Evolutionary conservation across 495 filamentous ascomycete genomes (phyloP), one percentile per base, ranked within the genome.

Genomic region (Xylaria venustula): DNA sequence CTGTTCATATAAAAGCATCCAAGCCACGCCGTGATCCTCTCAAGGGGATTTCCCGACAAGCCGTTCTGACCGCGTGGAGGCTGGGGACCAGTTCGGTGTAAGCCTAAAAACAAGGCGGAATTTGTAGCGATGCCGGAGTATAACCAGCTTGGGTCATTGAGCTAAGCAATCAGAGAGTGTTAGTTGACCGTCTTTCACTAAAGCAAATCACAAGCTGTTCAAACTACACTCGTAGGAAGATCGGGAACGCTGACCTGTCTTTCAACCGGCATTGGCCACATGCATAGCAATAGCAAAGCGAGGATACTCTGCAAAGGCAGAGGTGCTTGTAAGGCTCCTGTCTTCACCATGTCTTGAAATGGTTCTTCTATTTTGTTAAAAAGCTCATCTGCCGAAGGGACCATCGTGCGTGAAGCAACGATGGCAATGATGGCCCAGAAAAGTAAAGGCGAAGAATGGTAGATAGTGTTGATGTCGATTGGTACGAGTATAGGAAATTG

Each of bases 401-500:
- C 36, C 1, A 57, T 58, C 6, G 55, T 49, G 36, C 60, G 64
- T 9, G 47, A 36, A 17, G 63, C 30, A 32, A 66, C 56, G 34
- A 67, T 37, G 17, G 58, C 26, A 3, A 74, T 63, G 25, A 74
- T 71, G 14, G 70, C 71, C 71, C 71, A 74, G 45, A 74, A 74
- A 1, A 74, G 60, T 26, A 74, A 63, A 1, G 53, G 54, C 5
- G 66, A 66, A 34, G 64, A 67, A 28, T 60, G 62, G 48, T 74
- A 51, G 19, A 68, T 59, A 17, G 60, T 52, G 20, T 69, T 64
- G 11, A 72, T 58, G 25, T 66, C 67, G 25, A 69, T 59, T 1
- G 67, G 60, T 1, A 65, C 68, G 14, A 72, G 46, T 36, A 74
- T 64, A 41, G 71, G 71, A 22, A 72, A 26, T 6, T 64, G 64